These are phyloP conservation scores for Aspergillus novoparasiticus DNA, from an alignment of 2,329 filamentous ascomycete species.

Conservation along the genomic window DNA sequence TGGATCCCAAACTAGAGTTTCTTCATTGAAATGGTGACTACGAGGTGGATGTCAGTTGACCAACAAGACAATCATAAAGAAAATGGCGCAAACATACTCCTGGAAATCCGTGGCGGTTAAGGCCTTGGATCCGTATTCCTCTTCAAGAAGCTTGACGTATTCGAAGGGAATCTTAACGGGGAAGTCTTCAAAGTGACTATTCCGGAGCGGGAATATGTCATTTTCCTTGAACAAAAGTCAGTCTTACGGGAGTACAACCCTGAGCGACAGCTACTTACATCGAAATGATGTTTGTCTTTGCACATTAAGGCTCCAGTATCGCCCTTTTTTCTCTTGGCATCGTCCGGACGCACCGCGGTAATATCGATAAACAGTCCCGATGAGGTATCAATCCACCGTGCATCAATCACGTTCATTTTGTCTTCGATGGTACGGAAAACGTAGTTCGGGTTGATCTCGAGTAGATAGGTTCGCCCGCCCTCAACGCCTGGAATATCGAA, in stretches of 20 bases:
- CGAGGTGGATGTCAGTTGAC: slow-evolving; percentile 1
- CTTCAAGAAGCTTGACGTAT: slow-evolving; percentile 56
- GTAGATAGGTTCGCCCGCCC: slow-evolving; percentile 50
- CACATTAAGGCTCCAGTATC: slow-evolving; percentile 51
- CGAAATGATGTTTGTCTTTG: slow-evolving; percentile 61
- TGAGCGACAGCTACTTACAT: slow-evolving; percentile 30
- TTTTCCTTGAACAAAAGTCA: slow-evolving; percentile 34
- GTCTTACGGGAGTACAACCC: slow-evolving; percentile 1
- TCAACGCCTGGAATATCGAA: slow-evolving; percentile 43
- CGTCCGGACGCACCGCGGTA: slow-evolving; percentile 56
- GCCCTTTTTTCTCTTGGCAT: slow-evolving; percentile 41
- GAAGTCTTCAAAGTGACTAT: slow-evolving; percentile 56
- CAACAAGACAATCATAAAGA: not conserved
- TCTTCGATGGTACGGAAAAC: slow-evolving; percentile 49
- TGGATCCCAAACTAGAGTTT: slow-evolving; percentile 35
- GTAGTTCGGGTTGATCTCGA: slow-evolving; percentile 63
- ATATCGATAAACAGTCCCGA: slow-evolving; percentile 66
- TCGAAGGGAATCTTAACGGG: slow-evolving; percentile 59
- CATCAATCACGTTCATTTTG: slow-evolving; percentile 59
- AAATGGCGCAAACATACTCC: slow-evolving; percentile 29
- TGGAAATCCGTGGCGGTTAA: slow-evolving; percentile 52
- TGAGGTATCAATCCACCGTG: slow-evolving; percentile 62
- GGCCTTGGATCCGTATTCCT: slow-evolving; percentile 57
- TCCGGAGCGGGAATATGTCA: slow-evolving; percentile 60
- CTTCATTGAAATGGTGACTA: slow-evolving; percentile 38